phyloP scores from a whole-genome alignment of 2,329 filamentous ascomycete species.

The Aschersonia sp. region DNA sequence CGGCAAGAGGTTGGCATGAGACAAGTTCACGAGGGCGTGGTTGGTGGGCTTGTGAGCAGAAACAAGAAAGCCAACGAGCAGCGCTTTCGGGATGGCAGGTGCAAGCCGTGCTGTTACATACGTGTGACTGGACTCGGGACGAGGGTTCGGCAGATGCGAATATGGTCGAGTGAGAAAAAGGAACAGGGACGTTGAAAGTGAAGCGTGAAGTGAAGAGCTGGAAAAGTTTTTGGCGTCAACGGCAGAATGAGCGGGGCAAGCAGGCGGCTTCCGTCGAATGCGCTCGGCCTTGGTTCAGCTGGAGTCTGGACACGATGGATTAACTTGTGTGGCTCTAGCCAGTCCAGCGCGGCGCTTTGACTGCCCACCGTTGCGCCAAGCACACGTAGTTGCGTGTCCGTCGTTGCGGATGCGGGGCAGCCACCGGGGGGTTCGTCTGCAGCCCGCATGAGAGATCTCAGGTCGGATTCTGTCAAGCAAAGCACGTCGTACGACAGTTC shows the following conservation, averaged over 20 bases:
- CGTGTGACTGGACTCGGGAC: background rate
- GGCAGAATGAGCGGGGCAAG: conserved; percentile 5
- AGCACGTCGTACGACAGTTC: too few relatives aligned
- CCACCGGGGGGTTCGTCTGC: background rate
- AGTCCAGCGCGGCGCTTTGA: background rate
- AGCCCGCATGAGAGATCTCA: background rate
- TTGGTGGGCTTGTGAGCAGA: background rate
- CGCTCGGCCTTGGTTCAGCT: background rate
- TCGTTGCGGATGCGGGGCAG: background rate
- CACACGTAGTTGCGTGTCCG: background rate
- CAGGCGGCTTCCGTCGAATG: background rate
- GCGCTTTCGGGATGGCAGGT: background rate
- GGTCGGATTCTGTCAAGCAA: background rate
- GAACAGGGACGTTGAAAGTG: too few relatives aligned
- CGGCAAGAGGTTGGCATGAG: too few relatives aligned
- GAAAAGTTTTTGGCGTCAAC: conserved; percentile 12
- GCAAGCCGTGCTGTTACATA: background rate
- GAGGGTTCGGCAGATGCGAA: background rate
- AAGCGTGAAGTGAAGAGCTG: background rate
- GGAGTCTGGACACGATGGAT: background rate
- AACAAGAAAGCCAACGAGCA: background rate
- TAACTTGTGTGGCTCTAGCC: background rate
- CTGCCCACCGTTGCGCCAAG: background rate
- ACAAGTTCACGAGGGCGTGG: too few relatives aligned
- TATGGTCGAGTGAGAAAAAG: too few relatives aligned